Evolutionary conservation across 1,139 yeast genomes (phyloP), one percentile per base, ranked within the genome.

Genomic region (Kodamaea arcana): DNA sequence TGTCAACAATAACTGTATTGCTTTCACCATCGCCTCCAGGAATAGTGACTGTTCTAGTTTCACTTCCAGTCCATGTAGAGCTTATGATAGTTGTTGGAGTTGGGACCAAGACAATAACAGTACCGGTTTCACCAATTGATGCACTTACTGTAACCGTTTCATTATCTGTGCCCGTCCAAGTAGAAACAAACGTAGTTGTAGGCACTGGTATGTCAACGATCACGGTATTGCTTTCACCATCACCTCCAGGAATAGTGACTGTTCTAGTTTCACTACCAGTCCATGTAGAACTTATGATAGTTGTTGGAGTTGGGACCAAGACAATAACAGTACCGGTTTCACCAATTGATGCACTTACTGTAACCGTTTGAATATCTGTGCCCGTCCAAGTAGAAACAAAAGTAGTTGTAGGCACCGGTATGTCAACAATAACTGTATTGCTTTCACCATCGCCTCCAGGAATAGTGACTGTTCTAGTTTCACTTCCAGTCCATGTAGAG

Each of bases 211-310:
- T 39, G 11, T 42, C 44, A 7, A 48, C 37, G 11, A 44, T 25
- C n/a, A 52, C 47, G 3, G 48, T n/a, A n/a, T 36, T 6, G 35
- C 52, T 7, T 49, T 50, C n/a, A n/a, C n/a, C n/a, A n/a, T n/a
- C n/a, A n/a, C 37, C 43, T 24, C 46, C 47, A 13, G 42, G 34
- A 15, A 41, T 27, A 1, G 42, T 40, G 11, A 43, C 33, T 3
- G 47, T 40, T 16, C 37, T 29, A 13, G 38, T 31, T 6, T 27
- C 39, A 2, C 35, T 22, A 7, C 35, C 36, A 7, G 44, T 36
- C 33, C 47, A 35, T 9, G 51, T 43, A 1, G 39, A 17, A 1
- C 38, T 35, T 5, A 34, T 27, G 3, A 53, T 49, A 1, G 34
- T 34, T 0, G 47, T 44, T 5, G 51, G 47, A 6, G 34, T 35